These are phyloP conservation scores for Calonectria multiphialidica DNA, from an alignment of 2,329 filamentous ascomycete species.

Conservation along the genomic window DNA sequence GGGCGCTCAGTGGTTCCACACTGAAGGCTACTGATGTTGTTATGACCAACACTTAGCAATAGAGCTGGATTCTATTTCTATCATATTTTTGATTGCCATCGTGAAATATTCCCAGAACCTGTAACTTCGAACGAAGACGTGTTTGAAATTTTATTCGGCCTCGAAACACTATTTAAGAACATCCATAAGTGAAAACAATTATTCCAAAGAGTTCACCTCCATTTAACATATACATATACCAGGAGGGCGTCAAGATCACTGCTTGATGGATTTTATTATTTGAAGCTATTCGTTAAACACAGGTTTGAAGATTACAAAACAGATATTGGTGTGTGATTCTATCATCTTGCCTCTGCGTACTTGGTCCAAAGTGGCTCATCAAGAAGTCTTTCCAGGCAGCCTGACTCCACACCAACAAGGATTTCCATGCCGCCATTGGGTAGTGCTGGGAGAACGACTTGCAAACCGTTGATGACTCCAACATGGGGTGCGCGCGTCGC, in stretches of 20 bases:
- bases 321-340: not conserved
- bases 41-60: not conserved
- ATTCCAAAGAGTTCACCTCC: too few species aligned
- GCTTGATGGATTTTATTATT: too few species aligned
- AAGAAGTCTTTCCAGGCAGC: conserved; percentile 9
- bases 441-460: conserved; percentile 20
- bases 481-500: conserved; percentile 23
- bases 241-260: too few species aligned
- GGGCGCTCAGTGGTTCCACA: not conserved
- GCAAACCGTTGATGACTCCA: conserved; percentile 20
- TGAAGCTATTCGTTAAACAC: too few species aligned
- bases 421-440: conserved; percentile 27
- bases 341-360: conserved; percentile 20
- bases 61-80: conserved; percentile 3
- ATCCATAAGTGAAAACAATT: too few species aligned
- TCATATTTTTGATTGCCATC: not conserved
- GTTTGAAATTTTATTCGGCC: too few species aligned
- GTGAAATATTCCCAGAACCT: too few species aligned
- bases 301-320: too few species aligned
- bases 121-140: too few species aligned
- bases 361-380: conserved; percentile 23
- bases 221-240: too few species aligned
- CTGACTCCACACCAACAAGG: conserved; percentile 21
- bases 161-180: too few species aligned
- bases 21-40: not conserved